Percentiles rank a stretch among this genome's conserved stretches.
These are phyloP conservation scores for Termitomyces eurrhizus DNA, from an alignment of 768 basidiomycete species.

Conservation along the genomic window DNA sequence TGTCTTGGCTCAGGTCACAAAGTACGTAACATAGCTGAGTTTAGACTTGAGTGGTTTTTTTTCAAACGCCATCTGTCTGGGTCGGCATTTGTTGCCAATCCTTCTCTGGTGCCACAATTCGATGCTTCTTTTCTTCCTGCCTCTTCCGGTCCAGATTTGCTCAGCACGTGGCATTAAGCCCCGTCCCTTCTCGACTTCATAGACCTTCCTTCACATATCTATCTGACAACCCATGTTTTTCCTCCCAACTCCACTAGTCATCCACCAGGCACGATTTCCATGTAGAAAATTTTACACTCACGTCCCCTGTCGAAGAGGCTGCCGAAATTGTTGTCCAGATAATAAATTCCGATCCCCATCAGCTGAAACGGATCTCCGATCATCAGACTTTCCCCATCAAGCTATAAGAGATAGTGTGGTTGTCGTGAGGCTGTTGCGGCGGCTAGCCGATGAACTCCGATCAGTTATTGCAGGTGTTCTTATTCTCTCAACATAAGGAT, in stretches of 20 bases:
- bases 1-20: slow-evolving; percentile 27
- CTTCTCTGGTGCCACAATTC: slow-evolving; percentile 10
- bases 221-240: slow-evolving; percentile 2
- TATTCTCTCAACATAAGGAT: slow-evolving; percentile 5
- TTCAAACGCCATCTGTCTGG: slow-evolving; percentile 18
- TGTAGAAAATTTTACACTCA: slow-evolving; percentile 9
- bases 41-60: slow-evolving; percentile 23
- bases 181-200: slow-evolving; percentile 7
- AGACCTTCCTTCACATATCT: slow-evolving; percentile 1
- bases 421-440: slow-evolving; percentile 12
- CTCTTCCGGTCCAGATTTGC: slow-evolving; percentile 15
- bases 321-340: slow-evolving; percentile 7
- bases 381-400: slow-evolving; percentile 9
- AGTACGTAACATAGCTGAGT: slow-evolving; percentile 29
- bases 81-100: slow-evolving; percentile 16
- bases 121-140: slow-evolving; percentile 9
- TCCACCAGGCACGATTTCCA: slow-evolving; percentile 10
- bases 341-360: slow-evolving; percentile 14
- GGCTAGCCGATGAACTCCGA: slow-evolving; percentile 13
- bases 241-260: background rate
- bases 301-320: slow-evolving; percentile 12
- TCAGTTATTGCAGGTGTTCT: slow-evolving; percentile 12
- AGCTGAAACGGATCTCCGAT: slow-evolving; percentile 15
- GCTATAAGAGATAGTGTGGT: background rate
- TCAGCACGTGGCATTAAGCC: slow-evolving; percentile 11